Base-by-base conservation (phyloP, 2,329 filamentous ascomycete genomes). In the Lojkania enalia region DNA sequence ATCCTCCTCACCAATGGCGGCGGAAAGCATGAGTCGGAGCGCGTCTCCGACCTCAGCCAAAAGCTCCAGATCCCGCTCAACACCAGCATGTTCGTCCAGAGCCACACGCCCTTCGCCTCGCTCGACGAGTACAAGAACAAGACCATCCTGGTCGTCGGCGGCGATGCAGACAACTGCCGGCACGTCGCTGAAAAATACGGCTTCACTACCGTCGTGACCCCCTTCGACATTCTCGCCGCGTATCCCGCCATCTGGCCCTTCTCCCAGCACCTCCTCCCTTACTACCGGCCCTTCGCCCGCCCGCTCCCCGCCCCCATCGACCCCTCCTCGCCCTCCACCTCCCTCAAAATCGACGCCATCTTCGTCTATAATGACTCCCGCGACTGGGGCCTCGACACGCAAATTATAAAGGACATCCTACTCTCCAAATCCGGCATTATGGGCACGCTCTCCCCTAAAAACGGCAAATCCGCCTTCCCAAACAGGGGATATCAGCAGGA, bases 1-100 rank as follows among this genome's bases (percentile, higher is more conserved):
- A 92, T 99, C 60, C 82, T 99, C 23, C 78, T 99, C 51, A 99
- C 94, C 47, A 99, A 99, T 71, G 94, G 94, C 57, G 94, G 94
- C 31, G 94, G 94, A 46, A 90, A 87, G 63, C 82, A 84, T 51
- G 92, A 97, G 71, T 75, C 75, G 2, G 84, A 87, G 46, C 82
- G 89, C 14, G 86, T 90, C 20, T 74, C 75, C 5, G 86, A 91
- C 49, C 77, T 95, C 41, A 84, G 81, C 55, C 67, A 78, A 32
- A 83, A 83, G 55, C 78, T 95, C 5, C 75, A 80, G 19, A 74
- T 90, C 1, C 71, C 77, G 13, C 74, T 94, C 32, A 79, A 84
- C 29, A 79, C 79, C 12, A 80, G 79, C 50, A 85, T 86, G 69
- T 90, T 95, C 62, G 79, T 97, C 33, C 88, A 96, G 69, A 92